phyloP scores from a whole-genome alignment of 2,329 filamentous ascomycete genomes.

The Aaosphaeria pasadenensis region DNA sequence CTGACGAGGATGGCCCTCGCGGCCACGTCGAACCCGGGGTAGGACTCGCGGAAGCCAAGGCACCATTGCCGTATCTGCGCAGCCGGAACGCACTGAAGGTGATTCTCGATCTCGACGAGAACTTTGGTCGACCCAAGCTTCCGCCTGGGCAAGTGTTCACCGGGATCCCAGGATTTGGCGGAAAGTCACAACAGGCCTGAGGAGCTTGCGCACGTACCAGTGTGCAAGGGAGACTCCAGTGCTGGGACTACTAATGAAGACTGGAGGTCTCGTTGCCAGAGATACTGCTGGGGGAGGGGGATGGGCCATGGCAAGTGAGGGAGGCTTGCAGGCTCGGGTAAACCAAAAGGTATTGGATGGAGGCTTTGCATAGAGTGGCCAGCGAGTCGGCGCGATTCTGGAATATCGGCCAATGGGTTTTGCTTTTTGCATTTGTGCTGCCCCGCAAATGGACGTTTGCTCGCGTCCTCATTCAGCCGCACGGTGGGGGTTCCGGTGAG shows the following conservation, averaged over 20 bases:
- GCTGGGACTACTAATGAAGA: too few species aligned
- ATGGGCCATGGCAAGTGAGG: background rate
- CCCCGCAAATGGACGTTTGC: slow-evolving; percentile 12
- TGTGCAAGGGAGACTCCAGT: too few species aligned
- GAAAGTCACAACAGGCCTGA: slow-evolving; percentile 23
- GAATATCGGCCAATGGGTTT: slow-evolving; percentile 23
- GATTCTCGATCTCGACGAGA: slow-evolving; percentile 88
- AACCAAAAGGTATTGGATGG: slow-evolving; percentile 26
- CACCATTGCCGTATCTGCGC: slow-evolving; percentile 63
- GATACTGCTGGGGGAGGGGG: slow-evolving; percentile 10
- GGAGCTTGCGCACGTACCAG: background rate
- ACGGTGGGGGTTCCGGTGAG: slow-evolving; percentile 9
- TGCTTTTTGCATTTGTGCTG: slow-evolving; percentile 24
- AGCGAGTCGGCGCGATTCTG: slow-evolving; percentile 16
- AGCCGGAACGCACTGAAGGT: slow-evolving; percentile 94
- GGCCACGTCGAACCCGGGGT: slow-evolving; percentile 64
- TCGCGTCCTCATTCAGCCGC: slow-evolving; percentile 14
- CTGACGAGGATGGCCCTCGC: slow-evolving; percentile 45
- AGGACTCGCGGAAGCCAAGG: slow-evolving; percentile 61
- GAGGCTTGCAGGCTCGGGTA: slow-evolving; percentile 11
- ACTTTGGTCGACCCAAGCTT: slow-evolving; percentile 76
- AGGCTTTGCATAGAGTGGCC: slow-evolving; percentile 12
- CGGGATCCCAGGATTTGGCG: slow-evolving; percentile 37
- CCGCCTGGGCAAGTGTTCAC: slow-evolving; percentile 38
- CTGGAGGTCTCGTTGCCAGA: too few species aligned